Base-by-base conservation (phyloP, 2,329 filamentous ascomycete genomes). In the Akanthomyces dipterigenus region DNA sequence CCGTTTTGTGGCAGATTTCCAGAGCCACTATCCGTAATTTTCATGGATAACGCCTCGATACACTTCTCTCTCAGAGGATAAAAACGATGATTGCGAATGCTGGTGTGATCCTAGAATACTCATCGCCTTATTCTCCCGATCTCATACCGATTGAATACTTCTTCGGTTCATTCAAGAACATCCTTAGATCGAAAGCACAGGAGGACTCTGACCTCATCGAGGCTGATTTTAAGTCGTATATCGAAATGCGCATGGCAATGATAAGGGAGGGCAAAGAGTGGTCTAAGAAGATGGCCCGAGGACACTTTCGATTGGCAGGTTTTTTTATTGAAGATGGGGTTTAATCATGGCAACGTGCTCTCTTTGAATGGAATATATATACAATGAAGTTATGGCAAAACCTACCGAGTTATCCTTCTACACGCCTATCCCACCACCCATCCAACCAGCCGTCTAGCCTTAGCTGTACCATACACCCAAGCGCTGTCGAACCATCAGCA, bases 401-500 rank as follows among this genome's bases (percentile, higher is more conserved):
- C 11, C 11, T 46, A 22, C 43, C 43, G 43, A 46, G 43, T 46
- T 26, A 46, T 46, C 43, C 43, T 46, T 46, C 43, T 12, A 42
- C 38, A 16, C 43, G 43, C 43, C 43, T 22, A 46, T 46, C 43
- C 43, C 43, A 43, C 42, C 42, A 43, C 42, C 42, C 42, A 43
- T 43, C 42, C 9, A 43, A 46, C 55, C 55, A 57, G 28, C 55
- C 55, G 28, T 45, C 46, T 11, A 59, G 20, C 46, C 36, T 59
- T 38, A 59, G 31, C 16, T 51, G n/a, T 12, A 59, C 56, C 43
- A 59, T 38, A 22, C 36, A 11, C 14, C 56, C 56, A 26, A 59
- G 43, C 28, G 28, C 20, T 40, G 56, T 59, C n/a, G 56, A 40
- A 34, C 56, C 43, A 42, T 59, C 56, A 43, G 31, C 43, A 50